Conservation (phyloP, 2,329 filamentous ascomycete species). For the Alternaria atra region DNA sequence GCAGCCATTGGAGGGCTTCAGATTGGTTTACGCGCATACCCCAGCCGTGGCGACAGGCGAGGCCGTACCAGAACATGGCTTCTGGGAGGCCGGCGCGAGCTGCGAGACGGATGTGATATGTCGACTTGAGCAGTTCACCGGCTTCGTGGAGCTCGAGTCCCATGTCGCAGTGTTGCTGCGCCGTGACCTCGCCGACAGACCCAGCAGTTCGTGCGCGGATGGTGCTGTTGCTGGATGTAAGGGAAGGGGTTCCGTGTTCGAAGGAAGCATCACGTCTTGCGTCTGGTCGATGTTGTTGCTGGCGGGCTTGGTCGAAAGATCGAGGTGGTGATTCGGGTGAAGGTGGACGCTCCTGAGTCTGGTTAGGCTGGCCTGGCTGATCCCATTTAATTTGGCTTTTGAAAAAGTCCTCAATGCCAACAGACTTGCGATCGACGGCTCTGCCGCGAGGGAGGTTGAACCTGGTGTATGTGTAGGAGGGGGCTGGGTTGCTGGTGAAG, state of each 20-base stretch:
- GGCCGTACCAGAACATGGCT: slow-evolving; percentile 93
- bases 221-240: slow-evolving; percentile 56
- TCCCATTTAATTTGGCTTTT: slow-evolving; percentile 70
- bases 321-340: slow-evolving; percentile 52
- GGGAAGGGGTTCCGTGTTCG: slow-evolving; percentile 43
- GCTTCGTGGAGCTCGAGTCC: slow-evolving; percentile 90
- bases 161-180: slow-evolving; percentile 89
- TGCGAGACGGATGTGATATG: slow-evolving; percentile 91
- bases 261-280: slow-evolving; percentile 27
- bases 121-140: slow-evolving; percentile 89
- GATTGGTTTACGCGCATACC: slow-evolving; percentile 92
- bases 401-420: slow-evolving; percentile 51
- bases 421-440: slow-evolving; percentile 69
- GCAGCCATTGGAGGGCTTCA: slow-evolving; percentile 91
- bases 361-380: slow-evolving; percentile 52
- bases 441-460: slow-evolving; percentile 86
- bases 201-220: slow-evolving; percentile 56
- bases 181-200: slow-evolving; percentile 69
- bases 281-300: slow-evolving; percentile 24
- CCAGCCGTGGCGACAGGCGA: slow-evolving; percentile 96
- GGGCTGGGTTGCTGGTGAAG: slow-evolving; percentile 63
- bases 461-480: slow-evolving; percentile 87
- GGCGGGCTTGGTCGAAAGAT: slow-evolving; percentile 44
- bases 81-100: slow-evolving; percentile 87
- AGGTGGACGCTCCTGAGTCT: slow-evolving; percentile 42